These are phyloP conservation scores for Cladosporium phlei DNA, from an alignment of 2,329 filamentous ascomycete genomes.

Conservation along the genomic window DNA sequence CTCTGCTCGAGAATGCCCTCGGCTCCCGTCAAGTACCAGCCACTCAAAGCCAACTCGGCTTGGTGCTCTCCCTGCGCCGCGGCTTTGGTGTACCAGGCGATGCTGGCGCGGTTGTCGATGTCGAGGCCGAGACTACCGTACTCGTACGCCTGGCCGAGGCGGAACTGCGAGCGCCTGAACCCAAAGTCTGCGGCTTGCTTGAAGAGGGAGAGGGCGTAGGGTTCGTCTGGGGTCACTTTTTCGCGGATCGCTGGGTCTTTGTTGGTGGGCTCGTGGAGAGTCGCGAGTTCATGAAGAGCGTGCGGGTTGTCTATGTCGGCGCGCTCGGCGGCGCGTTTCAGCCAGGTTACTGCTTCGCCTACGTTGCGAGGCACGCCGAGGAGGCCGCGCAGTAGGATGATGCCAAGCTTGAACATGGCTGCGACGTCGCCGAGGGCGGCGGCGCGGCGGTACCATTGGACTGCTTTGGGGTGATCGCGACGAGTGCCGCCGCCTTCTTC, in stretches of 20 bases:
- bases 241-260: conserved; percentile 53
- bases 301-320: conserved; percentile 90
- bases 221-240: conserved; percentile 72
- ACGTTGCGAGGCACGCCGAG: conserved; percentile 81
- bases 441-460: conserved; percentile 96
- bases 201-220: conserved; percentile 76
- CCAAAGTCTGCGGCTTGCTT: conserved; percentile 79
- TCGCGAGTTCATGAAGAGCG: conserved; percentile 79
- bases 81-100: conserved; percentile 89
- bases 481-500: conserved; percentile 92
- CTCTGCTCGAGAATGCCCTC: conserved; percentile 85
- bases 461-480: conserved; percentile 85
- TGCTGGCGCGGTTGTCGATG: conserved; percentile 77
- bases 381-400: conserved; percentile 89
- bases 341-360: conserved; percentile 82
- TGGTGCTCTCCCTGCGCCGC: conserved; percentile 93
- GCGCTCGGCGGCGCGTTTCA: conserved; percentile 85
- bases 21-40: conserved; percentile 76
- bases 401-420: conserved; percentile 97
- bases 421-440: conserved; percentile 84
- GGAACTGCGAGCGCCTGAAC: conserved; percentile 93
- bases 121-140: conserved; percentile 79
- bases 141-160: conserved; percentile 82
- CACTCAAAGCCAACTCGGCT: conserved; percentile 60
- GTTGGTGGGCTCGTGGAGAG: conserved; percentile 61